Evolutionary conservation across 768 basidiomycete genomes (phyloP).

Genomic region (Pisolithus microcarpus): DNA sequence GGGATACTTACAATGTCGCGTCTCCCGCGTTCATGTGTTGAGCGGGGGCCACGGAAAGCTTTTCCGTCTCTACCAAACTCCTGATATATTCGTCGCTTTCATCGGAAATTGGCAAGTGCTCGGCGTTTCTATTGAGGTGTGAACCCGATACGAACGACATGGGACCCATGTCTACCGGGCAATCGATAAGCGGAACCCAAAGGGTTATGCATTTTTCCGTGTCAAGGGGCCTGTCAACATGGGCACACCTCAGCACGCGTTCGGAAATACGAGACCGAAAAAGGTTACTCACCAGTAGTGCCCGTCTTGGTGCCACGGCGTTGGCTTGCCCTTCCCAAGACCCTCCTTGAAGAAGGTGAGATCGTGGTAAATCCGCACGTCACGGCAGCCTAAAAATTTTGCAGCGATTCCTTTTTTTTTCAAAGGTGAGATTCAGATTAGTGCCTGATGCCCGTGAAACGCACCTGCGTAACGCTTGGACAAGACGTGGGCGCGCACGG

Average conservation of each 20-base stretch:
- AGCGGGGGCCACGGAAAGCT: slow-evolving; percentile 1
- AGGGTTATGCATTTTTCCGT: slow-evolving; percentile 6
- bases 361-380: slow-evolving; percentile 5
- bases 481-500: slow-evolving; percentile 4
- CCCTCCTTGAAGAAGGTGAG: slow-evolving; percentile 7
- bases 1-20: slow-evolving; percentile 2
- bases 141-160: slow-evolving; percentile 7
- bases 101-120: slow-evolving; percentile 3
- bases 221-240: slow-evolving; percentile 1
- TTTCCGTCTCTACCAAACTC: slow-evolving; percentile 1
- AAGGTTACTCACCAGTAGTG: slow-evolving; percentile 1
- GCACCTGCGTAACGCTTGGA: slow-evolving; percentile 3
- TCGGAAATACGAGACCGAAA: neutral
- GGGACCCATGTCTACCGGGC: slow-evolving; percentile 4
- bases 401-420: slow-evolving; percentile 2
- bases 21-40: slow-evolving; percentile 5
- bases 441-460: neutral
- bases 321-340: slow-evolving; percentile 1
- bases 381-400: slow-evolving; percentile 5
- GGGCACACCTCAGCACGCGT: neutral
- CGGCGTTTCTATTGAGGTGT: neutral
- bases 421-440: neutral
- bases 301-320: slow-evolving; percentile 2
- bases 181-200: slow-evolving; percentile 5
- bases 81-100: slow-evolving; percentile 1